Conservation (phyloP, 1,284 basidiomycete species). For the Puccinia novopanici region DNA sequence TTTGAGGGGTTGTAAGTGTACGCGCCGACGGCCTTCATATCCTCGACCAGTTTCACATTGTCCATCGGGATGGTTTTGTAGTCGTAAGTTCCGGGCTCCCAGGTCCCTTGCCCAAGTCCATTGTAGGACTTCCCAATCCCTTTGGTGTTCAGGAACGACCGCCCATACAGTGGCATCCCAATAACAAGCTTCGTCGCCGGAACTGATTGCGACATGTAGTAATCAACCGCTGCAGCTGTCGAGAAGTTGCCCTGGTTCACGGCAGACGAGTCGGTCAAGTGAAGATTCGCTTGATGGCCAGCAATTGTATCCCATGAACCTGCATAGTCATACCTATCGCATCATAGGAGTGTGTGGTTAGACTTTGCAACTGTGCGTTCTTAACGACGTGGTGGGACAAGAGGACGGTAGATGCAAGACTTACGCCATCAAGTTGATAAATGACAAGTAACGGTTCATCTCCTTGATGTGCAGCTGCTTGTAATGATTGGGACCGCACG, state of each 20-base stretch:
- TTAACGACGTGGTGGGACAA: too few species aligned
- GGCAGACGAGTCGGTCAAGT: background rate
- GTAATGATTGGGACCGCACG: slow-evolving; percentile 50
- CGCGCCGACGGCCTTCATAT: slow-evolving; percentile 37
- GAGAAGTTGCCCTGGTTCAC: slow-evolving; percentile 50
- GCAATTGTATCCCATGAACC: slow-evolving; percentile 50
- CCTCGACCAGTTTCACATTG: slow-evolving; percentile 28
- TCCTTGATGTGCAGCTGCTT: slow-evolving; percentile 45
- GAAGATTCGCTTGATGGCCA: slow-evolving; percentile 50
- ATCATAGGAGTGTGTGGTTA: background rate
- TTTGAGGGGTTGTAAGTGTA: slow-evolving; percentile 42
- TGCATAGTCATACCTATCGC: slow-evolving; percentile 47
- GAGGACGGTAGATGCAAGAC: background rate
- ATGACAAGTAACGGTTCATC: slow-evolving; percentile 43
- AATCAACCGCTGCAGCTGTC: slow-evolving; percentile 37
- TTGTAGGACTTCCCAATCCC: slow-evolving; percentile 46
- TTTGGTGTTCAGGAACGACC: slow-evolving; percentile 48
- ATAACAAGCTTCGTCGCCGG: slow-evolving; percentile 40
- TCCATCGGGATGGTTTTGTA: slow-evolving; percentile 42
- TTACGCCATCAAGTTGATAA: slow-evolving; percentile 51
- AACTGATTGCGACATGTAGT: slow-evolving; percentile 44
- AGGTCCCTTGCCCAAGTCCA: slow-evolving; percentile 46
- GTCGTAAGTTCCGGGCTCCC: slow-evolving; percentile 50
- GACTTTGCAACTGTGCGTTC: too few species aligned
- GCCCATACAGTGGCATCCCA: slow-evolving; percentile 50